Evolutionary conservation across 257 asterid species (phyloP).

Genomic region (Ocimum tenuiflorum): DNA sequence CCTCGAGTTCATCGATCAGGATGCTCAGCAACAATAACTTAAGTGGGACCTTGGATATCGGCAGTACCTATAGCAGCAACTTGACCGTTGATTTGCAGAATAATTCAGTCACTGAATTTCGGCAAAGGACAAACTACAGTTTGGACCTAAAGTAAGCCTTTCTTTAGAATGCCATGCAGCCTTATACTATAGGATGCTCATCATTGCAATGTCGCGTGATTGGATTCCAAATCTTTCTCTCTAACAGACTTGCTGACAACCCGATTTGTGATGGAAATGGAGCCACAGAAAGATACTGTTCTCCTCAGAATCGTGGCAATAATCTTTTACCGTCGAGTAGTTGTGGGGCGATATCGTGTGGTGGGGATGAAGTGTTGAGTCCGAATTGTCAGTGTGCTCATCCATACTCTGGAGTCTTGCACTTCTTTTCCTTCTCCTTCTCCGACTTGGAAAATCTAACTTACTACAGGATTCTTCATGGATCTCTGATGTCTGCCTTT

Average conservation of each 20-base stretch:
- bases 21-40: constrained; percentile 53
- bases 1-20: constrained; percentile 31
- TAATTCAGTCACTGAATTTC: constrained; percentile 45
- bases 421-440: constrained; percentile 69
- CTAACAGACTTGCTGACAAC: constrained; percentile 53
- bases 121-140: constrained; percentile 39
- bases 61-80: constrained; percentile 49
- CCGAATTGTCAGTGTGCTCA: constrained; percentile 58
- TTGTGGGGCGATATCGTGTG: constrained; percentile 48
- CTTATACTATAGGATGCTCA: neutral
- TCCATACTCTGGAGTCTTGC: constrained; percentile 68
- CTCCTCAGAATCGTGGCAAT: constrained; percentile 16
- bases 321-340: constrained; percentile 20
- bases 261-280: constrained; percentile 55
- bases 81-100: constrained; percentile 61
- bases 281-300: constrained; percentile 40
- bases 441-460: constrained; percentile 50
- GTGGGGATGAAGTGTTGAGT: constrained; percentile 40
- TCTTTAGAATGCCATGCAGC: neutral
- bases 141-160: constrained; percentile 40
- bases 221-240: constrained; percentile 2
- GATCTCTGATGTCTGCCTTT: constrained; percentile 40
- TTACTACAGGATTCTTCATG: constrained; percentile 45
- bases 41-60: constrained; percentile 57
- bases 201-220: neutral